Evolutionary conservation across 768 basidiomycete species (phyloP).

Genomic region (Trametes cubensis): DNA sequence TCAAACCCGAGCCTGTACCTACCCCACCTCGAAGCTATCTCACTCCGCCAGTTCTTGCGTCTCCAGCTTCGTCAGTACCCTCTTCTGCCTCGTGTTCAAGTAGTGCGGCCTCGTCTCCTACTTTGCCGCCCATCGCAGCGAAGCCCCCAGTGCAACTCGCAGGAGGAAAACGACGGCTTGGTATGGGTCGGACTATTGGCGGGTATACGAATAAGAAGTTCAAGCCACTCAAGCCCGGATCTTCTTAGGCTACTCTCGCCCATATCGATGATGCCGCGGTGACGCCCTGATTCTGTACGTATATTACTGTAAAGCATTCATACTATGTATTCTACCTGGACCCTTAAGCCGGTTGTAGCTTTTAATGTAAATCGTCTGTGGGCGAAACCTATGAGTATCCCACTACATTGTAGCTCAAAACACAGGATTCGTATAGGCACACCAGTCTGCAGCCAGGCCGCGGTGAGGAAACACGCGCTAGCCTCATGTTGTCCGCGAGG

Average conservation of each 20-base stretch:
- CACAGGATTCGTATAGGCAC: no score
- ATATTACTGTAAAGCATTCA: neutral
- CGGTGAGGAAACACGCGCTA: neutral
- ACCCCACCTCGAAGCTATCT: neutral
- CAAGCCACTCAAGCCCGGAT: constrained; percentile 48
- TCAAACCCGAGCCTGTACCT: neutral
- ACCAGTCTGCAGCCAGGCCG: neutral
- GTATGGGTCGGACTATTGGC: constrained; percentile 55
- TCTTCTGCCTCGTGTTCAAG: constrained; percentile 4
- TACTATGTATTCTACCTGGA: no score
- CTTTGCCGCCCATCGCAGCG: neutral
- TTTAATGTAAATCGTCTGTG: no score
- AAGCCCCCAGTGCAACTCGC: constrained; percentile 2
- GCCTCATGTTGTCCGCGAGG: constrained; percentile 24
- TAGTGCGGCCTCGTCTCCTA: neutral
- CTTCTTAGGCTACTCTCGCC: neutral
- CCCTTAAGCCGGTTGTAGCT: no score
- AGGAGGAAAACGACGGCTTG: constrained; percentile 58
- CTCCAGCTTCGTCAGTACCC: neutral
- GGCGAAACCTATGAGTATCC: no score
- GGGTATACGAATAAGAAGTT: constrained; percentile 74
- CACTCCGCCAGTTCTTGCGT: neutral
- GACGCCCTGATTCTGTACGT: neutral
- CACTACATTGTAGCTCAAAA: no score
- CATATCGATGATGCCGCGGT: neutral